Conservation (phyloP, 345 rosid species). For the Adansonia digitata region DNA sequence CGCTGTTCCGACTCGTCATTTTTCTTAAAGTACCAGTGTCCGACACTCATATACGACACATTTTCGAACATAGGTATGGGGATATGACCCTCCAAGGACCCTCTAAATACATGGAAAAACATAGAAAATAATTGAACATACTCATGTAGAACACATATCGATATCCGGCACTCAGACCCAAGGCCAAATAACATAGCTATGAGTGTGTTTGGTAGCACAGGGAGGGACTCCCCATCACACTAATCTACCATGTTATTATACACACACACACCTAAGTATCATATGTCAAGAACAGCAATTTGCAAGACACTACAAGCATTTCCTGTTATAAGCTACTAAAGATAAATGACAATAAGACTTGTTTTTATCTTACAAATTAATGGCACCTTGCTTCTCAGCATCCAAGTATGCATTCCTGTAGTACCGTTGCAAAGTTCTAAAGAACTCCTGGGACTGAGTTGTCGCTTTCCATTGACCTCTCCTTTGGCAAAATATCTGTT, state of each 20-base stretch:
- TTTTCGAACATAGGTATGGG: too few relatives aligned
- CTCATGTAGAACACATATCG: too few relatives aligned
- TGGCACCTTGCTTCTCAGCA: conserved; percentile 89
- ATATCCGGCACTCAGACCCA: too few relatives aligned
- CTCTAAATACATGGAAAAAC: too few relatives aligned
- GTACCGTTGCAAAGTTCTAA: conserved; percentile 83
- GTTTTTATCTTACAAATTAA: conserved; percentile 65
- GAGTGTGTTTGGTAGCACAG: neutral
- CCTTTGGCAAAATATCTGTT: conserved; percentile 87
- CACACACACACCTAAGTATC: neutral
- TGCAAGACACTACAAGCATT: neutral
- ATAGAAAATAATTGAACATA: too few relatives aligned
- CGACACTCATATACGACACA: too few relatives aligned
- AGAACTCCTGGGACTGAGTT: conserved; percentile 89
- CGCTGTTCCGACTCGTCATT: too few relatives aligned
- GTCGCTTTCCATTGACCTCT: conserved; percentile 99
- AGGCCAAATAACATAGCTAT: too few relatives aligned
- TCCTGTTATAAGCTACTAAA: neutral
- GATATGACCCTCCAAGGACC: too few relatives aligned
- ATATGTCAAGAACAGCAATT: neutral
- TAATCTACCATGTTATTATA: neutral
- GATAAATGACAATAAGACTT: neutral
- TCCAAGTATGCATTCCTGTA: conserved; percentile 90
- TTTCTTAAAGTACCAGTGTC: too few relatives aligned
- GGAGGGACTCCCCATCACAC: neutral